Base-by-base conservation (phyloP, 2,329 filamentous ascomycete species). In the Colletotrichum abscissum region DNA sequence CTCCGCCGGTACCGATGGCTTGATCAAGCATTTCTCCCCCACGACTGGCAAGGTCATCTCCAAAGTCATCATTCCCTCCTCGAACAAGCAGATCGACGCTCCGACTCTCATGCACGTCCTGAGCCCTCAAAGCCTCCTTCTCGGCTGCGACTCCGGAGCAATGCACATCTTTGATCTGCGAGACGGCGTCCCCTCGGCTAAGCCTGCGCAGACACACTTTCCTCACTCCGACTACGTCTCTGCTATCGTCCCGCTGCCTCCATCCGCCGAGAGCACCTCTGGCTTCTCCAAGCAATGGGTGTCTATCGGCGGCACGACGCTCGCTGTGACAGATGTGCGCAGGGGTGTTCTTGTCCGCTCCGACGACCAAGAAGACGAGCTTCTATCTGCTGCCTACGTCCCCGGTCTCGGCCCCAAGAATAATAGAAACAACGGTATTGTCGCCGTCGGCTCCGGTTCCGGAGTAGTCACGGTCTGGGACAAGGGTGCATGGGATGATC, bases 211-310 rank as follows among this genome's bases (percentile, higher is more conserved):
- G 79, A 95, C 94, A 11, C 92, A 96, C 80, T 92, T 92, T 75
- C 96, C 96, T 0, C 97, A 99, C 83, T 92, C 94, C 78, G 96
- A 98, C 85, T 98, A 98, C 82, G 91, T 99, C 67, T 97, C 95
- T 38, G 95, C 94, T 63, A 88, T 99, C 57, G 93, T 94, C 0
- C 92, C 95, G 1, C 89, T 99, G 0, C 95, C 95, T 0, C 89
- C 95, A 0, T 92, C 93, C 2, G 89, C 92, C 35, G 91, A 93
- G 69, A 97, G 93, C 81, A 98, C 95, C 0, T 96, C 93, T 22
- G 95, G 95, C 5, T 96, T 94, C 81, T 92, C 94, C 78, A 98
- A 98, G 84, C 96, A 98, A 84, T 99, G 95, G 93, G 90, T 98
- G 65, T 97, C 93, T 49, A 98, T 95, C 0, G 97, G 97, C 42